Evolutionary conservation across 768 basidiomycete genomes (phyloP), one percentile per base, ranked within the genome.

Genomic region (Termitomyces sp.): DNA sequence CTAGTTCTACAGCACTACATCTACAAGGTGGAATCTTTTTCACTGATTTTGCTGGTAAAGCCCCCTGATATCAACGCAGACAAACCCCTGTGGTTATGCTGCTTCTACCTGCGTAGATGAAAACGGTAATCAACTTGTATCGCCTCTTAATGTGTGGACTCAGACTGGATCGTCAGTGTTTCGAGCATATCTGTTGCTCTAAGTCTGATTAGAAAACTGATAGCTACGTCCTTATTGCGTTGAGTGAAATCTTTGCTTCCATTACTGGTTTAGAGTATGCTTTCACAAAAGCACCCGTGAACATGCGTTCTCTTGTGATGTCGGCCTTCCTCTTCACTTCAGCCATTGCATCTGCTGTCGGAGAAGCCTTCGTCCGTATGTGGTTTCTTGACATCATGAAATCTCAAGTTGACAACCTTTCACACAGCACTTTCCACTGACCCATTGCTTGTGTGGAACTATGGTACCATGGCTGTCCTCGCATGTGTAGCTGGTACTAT

Each of bases 291-390:
- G 91, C 91, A 16, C 92, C 93, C 9, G 84, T 78, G 72, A 89
- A 89, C 73, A 94, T 94, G 93, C 82, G 85, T 24, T 91, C 89
- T 39, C 81, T 94, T 58, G 90, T 95, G 55, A 91, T 91, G 88
- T 74, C 83, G 41, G 61, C 84, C 30, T 87, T 83, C 74, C 70
- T 87, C 47, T 83, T 86, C 70, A 84, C 71, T 67, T 77, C 70
- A n/a, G 86, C 89, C 1, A 42, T 91, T 47, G 73, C 86, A 16
- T 72, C 84, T 27, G 86, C 87, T 33, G 58, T 90, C 48, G 83
- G 83, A 49, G 88, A 89, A 68, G 87, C 86, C 11, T 89, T 89
- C 59, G 85, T 88, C 60, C 75, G 86, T 86, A 54, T 58, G 84
- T 80, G n/a, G 20, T 54, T 13, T 41, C 13, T 15, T 44, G 7